These are phyloP conservation scores for Phytophthora tubulina DNA, from an alignment of 352 stramenopile species.

Conservation along the genomic window DNA sequence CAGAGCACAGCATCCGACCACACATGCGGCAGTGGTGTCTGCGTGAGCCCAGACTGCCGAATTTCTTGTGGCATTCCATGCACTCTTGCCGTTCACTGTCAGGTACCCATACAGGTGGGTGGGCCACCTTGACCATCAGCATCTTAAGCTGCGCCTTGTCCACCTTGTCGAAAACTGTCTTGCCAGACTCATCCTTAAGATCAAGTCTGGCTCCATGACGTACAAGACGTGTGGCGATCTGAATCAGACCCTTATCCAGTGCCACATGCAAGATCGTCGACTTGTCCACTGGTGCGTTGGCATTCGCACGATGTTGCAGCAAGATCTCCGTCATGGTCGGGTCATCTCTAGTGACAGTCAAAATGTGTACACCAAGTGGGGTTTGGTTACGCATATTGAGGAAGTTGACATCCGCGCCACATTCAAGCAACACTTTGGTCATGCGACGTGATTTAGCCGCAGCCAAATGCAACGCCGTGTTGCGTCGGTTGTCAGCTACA, in stretches of 20 bases:
- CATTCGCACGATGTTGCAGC: constrained; percentile 63
- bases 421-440: constrained; percentile 68
- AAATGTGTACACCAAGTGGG: constrained; percentile 69
- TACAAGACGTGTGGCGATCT: constrained; percentile 64
- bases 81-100: constrained; percentile 57
- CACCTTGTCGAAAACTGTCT: constrained; percentile 78
- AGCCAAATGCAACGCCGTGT: constrained; percentile 69
- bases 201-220: constrained; percentile 64
- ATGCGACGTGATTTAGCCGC: constrained; percentile 72
- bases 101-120: constrained; percentile 61
- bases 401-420: constrained; percentile 66
- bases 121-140: constrained; percentile 60
- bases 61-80: constrained; percentile 72
- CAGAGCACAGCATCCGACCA: constrained; percentile 59
- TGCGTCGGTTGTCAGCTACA: constrained; percentile 70
- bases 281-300: constrained; percentile 68
- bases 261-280: constrained; percentile 73
- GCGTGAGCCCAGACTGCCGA: constrained; percentile 48
- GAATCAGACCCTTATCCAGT: constrained; percentile 61
- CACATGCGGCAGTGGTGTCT: constrained; percentile 75
- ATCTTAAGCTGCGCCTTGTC: constrained; percentile 49
- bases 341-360: constrained; percentile 66
- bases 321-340: constrained; percentile 69
- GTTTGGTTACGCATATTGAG: constrained; percentile 80
- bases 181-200: constrained; percentile 64